Evolutionary conservation across 106 monocot genomes (phyloP).

Genomic region (Alisma plantagoaquatica): DNA sequence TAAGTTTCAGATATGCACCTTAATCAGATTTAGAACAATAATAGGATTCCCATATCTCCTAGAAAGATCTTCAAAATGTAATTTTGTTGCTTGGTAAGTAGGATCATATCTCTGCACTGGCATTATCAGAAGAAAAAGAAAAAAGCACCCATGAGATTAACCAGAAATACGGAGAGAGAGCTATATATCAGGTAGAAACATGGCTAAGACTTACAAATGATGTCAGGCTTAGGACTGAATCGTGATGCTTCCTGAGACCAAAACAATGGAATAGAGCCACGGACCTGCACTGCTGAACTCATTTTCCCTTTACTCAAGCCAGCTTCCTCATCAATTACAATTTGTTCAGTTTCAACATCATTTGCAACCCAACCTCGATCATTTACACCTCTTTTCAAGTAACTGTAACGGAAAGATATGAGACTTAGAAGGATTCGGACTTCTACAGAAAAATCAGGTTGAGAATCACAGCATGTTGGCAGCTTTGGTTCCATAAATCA

Average conservation of each 20-base stretch:
- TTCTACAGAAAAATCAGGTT: too few species aligned
- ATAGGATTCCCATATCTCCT: slow-evolving; percentile 92
- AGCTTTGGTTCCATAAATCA: too few species aligned
- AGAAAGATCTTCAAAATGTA: slow-evolving; percentile 91
- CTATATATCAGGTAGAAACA: neutral
- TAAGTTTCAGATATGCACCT: too few species aligned
- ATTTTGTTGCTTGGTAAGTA: slow-evolving; percentile 86
- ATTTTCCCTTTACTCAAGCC: slow-evolving; percentile 72
- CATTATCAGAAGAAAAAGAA: slow-evolving; percentile 15
- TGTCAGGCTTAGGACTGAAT: slow-evolving; percentile 99
- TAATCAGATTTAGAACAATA: slow-evolving; percentile 94
- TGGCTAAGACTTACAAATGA: slow-evolving; percentile 49
- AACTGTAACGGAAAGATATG: slow-evolving; percentile 36
- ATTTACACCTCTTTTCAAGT: slow-evolving; percentile 96
- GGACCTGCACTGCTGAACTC: slow-evolving; percentile 96
- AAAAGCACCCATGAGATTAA: neutral
- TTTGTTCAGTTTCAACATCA: slow-evolving; percentile 99
- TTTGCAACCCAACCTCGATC: slow-evolving; percentile 95
- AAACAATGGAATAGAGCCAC: slow-evolving; percentile 98
- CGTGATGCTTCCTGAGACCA: slow-evolving; percentile 99
- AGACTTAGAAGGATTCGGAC: too few species aligned
- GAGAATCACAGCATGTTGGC: too few species aligned
- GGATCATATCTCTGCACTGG: slow-evolving; percentile 99
- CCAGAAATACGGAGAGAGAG: neutral
- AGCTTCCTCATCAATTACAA: slow-evolving; percentile 87